Conservation (phyloP, 1,139 yeast species). For the Meyerozyma smithsonii region DNA sequence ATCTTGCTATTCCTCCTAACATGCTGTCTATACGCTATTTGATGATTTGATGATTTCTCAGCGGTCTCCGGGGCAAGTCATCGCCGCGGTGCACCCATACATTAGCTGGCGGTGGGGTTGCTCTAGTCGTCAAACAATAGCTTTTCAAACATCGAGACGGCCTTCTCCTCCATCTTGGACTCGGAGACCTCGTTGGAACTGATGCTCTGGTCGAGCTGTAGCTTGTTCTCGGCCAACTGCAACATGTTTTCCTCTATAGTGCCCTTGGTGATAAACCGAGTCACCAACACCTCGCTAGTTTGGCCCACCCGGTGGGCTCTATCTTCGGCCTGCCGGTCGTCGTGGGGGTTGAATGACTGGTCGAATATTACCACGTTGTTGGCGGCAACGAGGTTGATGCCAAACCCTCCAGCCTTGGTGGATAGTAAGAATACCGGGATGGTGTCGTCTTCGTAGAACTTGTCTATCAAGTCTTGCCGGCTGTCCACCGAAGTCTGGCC, state of each 20-base stretch:
- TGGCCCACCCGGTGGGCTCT: conserved; percentile 98
- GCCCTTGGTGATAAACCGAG: conserved; percentile 64
- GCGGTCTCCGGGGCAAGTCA: not conserved
- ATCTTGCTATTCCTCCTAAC: not conserved
- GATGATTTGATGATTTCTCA: conserved; percentile 1
- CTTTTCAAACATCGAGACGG: conserved; percentile 50
- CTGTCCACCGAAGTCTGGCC: conserved; percentile 93
- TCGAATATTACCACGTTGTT: conserved; percentile 88
- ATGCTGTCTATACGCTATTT: not conserved
- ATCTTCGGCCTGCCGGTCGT: conserved; percentile 97
- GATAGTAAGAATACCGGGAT: conserved; percentile 86
- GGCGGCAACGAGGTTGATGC: conserved; percentile 94
- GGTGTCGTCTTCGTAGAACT: conserved; percentile 73
- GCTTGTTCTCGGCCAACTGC: conserved; percentile 81
- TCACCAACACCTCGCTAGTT: conserved; percentile 77
- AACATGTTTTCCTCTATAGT: conserved; percentile 89
- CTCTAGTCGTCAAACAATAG: conserved; percentile 26
- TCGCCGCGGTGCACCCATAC: not conserved
- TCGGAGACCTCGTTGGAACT: conserved; percentile 44
- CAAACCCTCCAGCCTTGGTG: conserved; percentile 98
- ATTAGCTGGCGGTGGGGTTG: too few relatives aligned
- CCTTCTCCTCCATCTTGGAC: conserved; percentile 47
- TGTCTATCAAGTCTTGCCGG: conserved; percentile 88
- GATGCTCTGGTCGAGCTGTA: conserved; percentile 76
- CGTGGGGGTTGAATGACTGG: conserved; percentile 95